Percentiles rank a stretch among this genome's conserved stretches.
phyloP scores from a whole-genome alignment of 768 basidiomycete species.

The Xerocomellus amylosporus region DNA sequence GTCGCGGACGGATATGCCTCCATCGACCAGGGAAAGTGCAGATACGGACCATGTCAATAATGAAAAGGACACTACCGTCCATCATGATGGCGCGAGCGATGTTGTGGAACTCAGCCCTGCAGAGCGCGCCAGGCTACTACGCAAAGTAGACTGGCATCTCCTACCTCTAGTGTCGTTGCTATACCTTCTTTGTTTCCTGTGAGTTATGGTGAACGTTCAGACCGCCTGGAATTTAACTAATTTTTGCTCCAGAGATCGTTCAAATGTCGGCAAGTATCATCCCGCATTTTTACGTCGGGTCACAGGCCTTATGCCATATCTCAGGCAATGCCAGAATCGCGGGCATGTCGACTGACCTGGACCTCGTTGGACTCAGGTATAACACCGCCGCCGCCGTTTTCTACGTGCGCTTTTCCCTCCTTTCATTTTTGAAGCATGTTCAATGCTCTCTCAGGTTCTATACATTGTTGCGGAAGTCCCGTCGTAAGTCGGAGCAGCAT shows the following conservation, averaged over 20 bases:
- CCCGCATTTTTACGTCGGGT: background rate
- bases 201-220: conserved; percentile 18
- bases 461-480: conserved; percentile 38
- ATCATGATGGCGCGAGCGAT: background rate
- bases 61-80: conserved; percentile 9
- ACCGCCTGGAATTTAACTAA: background rate
- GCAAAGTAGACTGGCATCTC: conserved; percentile 45
- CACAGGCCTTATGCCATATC: background rate
- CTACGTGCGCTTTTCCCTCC: conserved; percentile 22
- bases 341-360: conserved; percentile 40
- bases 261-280: conserved; percentile 40
- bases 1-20: conserved; percentile 5
- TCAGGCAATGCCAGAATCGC: conserved; percentile 44
- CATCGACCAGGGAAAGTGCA: background rate
- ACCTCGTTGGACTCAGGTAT: conserved; percentile 34
- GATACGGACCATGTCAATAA: background rate
- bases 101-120: conserved; percentile 6
- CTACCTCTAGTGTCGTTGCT: conserved; percentile 44
- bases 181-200: conserved; percentile 47
- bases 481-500: conserved; percentile 27
- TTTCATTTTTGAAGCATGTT: background rate
- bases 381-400: conserved; percentile 40
- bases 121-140: conserved; percentile 30
- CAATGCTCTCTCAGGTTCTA: conserved; percentile 24
- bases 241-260: conserved; percentile 36